Base-by-base conservation (phyloP, 164 flowering plant genomes). In the Vitis riparia region DNA sequence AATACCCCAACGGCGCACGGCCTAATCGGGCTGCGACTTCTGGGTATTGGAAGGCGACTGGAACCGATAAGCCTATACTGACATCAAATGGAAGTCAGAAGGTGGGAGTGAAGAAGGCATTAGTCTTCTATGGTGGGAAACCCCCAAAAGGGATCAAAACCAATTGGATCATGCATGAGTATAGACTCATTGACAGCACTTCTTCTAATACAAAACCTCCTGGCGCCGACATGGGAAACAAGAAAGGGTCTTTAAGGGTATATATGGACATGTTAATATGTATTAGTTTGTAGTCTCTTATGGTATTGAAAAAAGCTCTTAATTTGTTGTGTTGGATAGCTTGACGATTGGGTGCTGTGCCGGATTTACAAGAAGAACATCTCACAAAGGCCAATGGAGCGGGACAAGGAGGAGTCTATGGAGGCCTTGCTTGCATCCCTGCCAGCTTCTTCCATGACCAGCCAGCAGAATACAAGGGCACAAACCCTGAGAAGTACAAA, bases 1-100 rank as follows among this genome's bases (percentile, higher is more conserved):
- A 86, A 67, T 86, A 86, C 72, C 89, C 89, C 11, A 86, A 86
- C 59, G 89, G 89, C 6, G 87, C 87, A 1, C 69, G 89, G 73
- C 89, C 89, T 0, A 86, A 86, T 49, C 68, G 89, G 49, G 89
- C 87, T 0, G 89, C 89, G 8, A 84, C 85, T 1, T 81, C 89
- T 0, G 87, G 89, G 16, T 85, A 85, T 59, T 85, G 88, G 88
- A 85, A 85, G 63, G 89, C 89, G 1, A 85, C 89, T 5, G 89
- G 89, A 7, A 84, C 89, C 0, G 89, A 86, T 59, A 86, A 86
- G 75, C 89, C 89, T 0, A 78, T 86, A 37, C 11, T 86, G 15
- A 72, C 83, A 14, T 68, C 74, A 5, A 65, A 60, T 16, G 87
- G 89, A 29, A 79, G 62, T 6, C 87, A 82, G 14, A 86, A 84